phyloP scores from a whole-genome alignment of 352 stramenopile genomes.

The Globisporangium barbulae region DNA sequence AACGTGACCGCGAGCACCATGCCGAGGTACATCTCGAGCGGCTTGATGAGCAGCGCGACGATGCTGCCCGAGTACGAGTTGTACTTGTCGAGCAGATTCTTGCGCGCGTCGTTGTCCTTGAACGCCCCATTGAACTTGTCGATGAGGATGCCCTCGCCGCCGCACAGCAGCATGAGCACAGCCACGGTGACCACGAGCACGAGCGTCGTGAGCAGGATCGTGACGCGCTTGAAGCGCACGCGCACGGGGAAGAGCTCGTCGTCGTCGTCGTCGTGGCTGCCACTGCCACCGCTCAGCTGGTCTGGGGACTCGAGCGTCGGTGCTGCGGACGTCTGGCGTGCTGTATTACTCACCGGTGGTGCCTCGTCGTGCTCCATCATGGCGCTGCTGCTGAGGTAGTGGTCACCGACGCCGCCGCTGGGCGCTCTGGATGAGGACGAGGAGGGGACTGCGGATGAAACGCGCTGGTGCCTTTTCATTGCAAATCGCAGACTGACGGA shows the following conservation, averaged over 20 bases:
- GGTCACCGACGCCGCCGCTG: neutral
- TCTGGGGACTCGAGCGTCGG: constrained; percentile 1
- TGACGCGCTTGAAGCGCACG: neutral
- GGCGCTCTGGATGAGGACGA: neutral
- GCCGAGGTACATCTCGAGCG: neutral
- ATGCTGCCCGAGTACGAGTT: constrained; percentile 5
- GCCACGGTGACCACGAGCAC: neutral
- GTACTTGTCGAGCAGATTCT: constrained; percentile 3
- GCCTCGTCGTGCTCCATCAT: neutral
- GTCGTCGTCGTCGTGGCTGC: neutral
- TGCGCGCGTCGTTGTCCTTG: constrained; percentile 7
- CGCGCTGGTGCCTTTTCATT: neutral
- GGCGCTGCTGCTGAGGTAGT: constrained; percentile 2
- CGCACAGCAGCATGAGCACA: neutral
- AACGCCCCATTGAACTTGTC: neutral
- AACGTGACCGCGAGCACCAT: constrained; percentile 8
- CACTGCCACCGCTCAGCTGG: neutral
- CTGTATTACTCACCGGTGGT: neutral
- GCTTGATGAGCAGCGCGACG: neutral
- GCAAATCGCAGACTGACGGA: neutral
- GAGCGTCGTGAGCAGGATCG: neutral
- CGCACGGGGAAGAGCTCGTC: neutral
- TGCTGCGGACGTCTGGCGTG: neutral
- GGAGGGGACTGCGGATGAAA: neutral
- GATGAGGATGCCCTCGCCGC: neutral